These are phyloP conservation scores for Clavariopsis aquatica DNA, from an alignment of 495 filamentous ascomycete genomes.

Conservation along the genomic window DNA sequence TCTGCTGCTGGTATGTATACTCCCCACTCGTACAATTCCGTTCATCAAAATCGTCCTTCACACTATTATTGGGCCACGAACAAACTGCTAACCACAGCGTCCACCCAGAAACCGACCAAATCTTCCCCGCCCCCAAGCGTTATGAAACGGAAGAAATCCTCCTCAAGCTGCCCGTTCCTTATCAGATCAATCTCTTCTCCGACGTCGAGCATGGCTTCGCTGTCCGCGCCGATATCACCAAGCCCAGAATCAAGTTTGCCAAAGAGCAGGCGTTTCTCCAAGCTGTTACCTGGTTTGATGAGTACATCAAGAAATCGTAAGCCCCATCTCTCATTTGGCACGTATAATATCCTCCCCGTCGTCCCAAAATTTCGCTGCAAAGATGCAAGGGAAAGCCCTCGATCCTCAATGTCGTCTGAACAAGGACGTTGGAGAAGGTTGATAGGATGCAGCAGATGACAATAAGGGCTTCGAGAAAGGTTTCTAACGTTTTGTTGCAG, in stretches of 20 bases:
- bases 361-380: too few species aligned
- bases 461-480: not conserved
- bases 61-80: too few species aligned
- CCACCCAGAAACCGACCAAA: slow-evolving; percentile 66
- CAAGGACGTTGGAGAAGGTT: too few species aligned
- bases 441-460: not conserved
- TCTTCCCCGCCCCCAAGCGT: slow-evolving; percentile 77
- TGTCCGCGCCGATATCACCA: slow-evolving; percentile 65
- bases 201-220: slow-evolving; percentile 78
- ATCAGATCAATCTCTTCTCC: slow-evolving; percentile 80
- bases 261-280: slow-evolving; percentile 86
- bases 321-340: not conserved
- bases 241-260: slow-evolving; percentile 66
- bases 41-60: too few species aligned
- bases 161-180: slow-evolving; percentile 63
- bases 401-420: too few species aligned
- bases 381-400: too few species aligned
- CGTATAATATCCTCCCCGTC: too few species aligned
- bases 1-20: slow-evolving; percentile 66
- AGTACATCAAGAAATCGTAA: slow-evolving; percentile 49
- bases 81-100: not conserved
- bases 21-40: too few species aligned
- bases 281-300: slow-evolving; percentile 77
- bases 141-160: slow-evolving; percentile 62
- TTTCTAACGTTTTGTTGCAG: slow-evolving; percentile 3